These are phyloP conservation scores for Candida parachauliodes DNA, from an alignment of 805 yeast species.

Conservation along the genomic window DNA sequence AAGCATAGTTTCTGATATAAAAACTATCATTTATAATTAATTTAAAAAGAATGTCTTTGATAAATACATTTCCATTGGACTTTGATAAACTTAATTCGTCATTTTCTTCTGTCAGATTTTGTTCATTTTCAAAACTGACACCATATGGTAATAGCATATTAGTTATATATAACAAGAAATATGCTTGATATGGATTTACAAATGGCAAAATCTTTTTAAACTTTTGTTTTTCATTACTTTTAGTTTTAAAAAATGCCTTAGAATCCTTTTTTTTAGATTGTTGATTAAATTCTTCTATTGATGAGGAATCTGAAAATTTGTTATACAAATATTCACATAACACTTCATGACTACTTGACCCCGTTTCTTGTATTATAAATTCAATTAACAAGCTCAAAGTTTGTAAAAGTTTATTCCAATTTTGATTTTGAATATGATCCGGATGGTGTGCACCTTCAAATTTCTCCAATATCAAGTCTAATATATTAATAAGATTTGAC, in stretches of 20 bases:
- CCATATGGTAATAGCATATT: constrained; percentile 35
- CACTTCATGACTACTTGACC: constrained; percentile 35
- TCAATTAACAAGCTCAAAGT: constrained; percentile 29
- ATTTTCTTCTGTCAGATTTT: constrained; percentile 7
- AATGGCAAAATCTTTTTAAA: constrained; percentile 23
- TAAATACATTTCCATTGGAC: constrained; percentile 14
- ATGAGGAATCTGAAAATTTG: constrained; percentile 18
- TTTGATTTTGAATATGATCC: constrained; percentile 29
- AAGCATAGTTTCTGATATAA: constrained; percentile 33
- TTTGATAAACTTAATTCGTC: constrained; percentile 17
- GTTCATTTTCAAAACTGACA: constrained; percentile 19
- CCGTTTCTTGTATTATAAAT: constrained; percentile 33
- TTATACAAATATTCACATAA: constrained; percentile 27
- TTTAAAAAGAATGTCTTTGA: constrained; percentile 27
- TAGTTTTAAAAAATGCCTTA: constrained; percentile 24
- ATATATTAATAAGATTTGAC: constrained; percentile 19
- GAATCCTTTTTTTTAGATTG: constrained; percentile 18
- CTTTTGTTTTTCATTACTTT: constrained; percentile 15
- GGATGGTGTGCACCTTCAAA: constrained; percentile 21
- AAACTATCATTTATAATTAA: constrained; percentile 31
- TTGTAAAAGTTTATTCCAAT: constrained; percentile 26
- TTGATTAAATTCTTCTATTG: not conserved
- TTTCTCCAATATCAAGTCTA: constrained; percentile 28
- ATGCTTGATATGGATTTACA: constrained; percentile 33
- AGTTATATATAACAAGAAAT: constrained; percentile 26